phyloP scores from a whole-genome alignment of 345 rosid genomes.

The Populus alba region DNA sequence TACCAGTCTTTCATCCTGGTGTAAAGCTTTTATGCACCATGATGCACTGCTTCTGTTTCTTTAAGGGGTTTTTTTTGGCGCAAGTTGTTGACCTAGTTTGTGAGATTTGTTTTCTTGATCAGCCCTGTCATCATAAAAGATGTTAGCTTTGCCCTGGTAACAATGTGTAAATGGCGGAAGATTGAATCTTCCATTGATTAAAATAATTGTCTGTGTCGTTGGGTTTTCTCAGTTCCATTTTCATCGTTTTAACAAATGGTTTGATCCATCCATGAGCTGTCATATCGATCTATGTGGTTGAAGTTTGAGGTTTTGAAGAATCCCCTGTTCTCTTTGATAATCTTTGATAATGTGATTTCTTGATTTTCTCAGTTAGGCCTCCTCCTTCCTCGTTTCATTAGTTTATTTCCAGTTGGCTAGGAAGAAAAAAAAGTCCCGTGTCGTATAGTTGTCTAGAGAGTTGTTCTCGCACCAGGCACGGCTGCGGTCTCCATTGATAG shows the following conservation, averaged over 20 bases:
- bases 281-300: background rate
- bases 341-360: background rate
- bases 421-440: background rate
- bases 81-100: background rate
- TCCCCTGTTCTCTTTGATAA: background rate
- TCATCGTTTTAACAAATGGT: background rate
- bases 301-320: background rate
- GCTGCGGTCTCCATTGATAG: background rate
- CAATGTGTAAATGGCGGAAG: slow-evolving; percentile 7
- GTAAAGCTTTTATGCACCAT: slow-evolving; percentile 18
- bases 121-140: background rate
- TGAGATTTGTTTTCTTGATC: slow-evolving; percentile 3
- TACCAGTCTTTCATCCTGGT: slow-evolving; percentile 13
- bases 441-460: background rate
- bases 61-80: background rate
- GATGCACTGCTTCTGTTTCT: background rate
- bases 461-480: background rate
- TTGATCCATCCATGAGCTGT: background rate
- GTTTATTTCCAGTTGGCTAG: background rate
- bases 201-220: slow-evolving; percentile 9
- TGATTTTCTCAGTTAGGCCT: background rate
- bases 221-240: background rate
- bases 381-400: background rate
- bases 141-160: slow-evolving; percentile 3
- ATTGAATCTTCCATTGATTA: slow-evolving; percentile 13